Conservation (phyloP, 202 grass and related monocot species). For the Saccharum hybrid region DNA sequence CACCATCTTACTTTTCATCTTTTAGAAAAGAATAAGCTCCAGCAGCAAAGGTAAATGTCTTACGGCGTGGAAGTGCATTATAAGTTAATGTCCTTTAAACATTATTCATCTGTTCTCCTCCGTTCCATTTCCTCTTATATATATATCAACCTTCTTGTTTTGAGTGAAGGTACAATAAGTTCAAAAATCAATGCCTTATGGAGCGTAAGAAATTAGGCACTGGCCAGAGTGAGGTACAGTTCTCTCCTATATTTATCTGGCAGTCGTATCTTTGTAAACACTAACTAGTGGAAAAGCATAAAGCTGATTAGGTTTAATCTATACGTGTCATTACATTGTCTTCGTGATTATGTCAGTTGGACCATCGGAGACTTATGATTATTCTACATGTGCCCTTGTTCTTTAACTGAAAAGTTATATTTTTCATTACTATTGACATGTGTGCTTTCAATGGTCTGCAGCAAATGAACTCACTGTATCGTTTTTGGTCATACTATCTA, state of each 20-base stretch:
- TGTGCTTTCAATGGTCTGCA: conserved; percentile 49
- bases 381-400: background rate
- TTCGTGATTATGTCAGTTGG: conserved; percentile 31
- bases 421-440: conserved; percentile 24
- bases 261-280: background rate
- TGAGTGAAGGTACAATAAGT: conserved; percentile 91
- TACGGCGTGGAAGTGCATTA: background rate
- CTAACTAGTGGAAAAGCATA: conserved; percentile 1
- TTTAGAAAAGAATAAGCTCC: conserved; percentile 93
- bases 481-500: conserved; percentile 97
- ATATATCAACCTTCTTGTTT: conserved; percentile 41
- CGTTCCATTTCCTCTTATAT: conserved; percentile 33
- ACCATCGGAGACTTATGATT: background rate
- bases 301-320: conserved; percentile 13
- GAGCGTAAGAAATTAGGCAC: conserved; percentile 94
- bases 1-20: conserved; percentile 93
- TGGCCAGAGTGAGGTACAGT: conserved; percentile 82
- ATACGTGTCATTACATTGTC: conserved; percentile 13
- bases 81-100: background rate
- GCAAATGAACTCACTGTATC: conserved; percentile 99
- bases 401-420: background rate
- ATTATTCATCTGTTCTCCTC: conserved; percentile 2
- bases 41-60: conserved; percentile 85
- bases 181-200: conserved; percentile 74
- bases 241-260: conserved; percentile 33